phyloP scores from a whole-genome alignment of 2,329 filamentous ascomycete genomes.

The Coniochaeta hoffmannii region DNA sequence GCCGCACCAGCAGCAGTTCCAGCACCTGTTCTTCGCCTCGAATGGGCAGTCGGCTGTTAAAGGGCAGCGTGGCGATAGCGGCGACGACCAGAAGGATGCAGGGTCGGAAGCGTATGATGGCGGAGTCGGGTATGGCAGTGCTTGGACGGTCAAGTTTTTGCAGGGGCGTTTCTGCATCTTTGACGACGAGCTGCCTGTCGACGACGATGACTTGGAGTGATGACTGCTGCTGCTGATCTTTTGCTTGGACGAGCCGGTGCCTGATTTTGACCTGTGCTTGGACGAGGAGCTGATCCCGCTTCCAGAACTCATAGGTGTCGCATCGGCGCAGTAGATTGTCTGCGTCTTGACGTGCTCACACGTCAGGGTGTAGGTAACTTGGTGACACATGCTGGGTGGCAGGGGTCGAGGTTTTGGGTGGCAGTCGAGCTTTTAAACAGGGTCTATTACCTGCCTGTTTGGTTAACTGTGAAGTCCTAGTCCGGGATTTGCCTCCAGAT shows the following conservation, averaged over 20 bases:
- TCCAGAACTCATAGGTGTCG: slow-evolving; percentile 9
- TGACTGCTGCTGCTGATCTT: slow-evolving; percentile 13
- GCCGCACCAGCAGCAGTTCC: slow-evolving; percentile 51
- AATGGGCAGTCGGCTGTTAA: slow-evolving; percentile 38
- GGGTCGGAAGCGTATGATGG: slow-evolving; percentile 29
- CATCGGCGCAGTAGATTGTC: slow-evolving; percentile 36
- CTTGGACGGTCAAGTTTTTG: slow-evolving; percentile 32
- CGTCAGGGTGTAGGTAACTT: slow-evolving; percentile 39
- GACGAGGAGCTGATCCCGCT: slow-evolving; percentile 12
- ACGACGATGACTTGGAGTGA: slow-evolving; percentile 8
- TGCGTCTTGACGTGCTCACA: slow-evolving; percentile 43
- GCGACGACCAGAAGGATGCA: slow-evolving; percentile 17
- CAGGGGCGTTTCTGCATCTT: slow-evolving; percentile 29
- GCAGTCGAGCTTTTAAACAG: no score
- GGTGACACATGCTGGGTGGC: slow-evolving; percentile 38
- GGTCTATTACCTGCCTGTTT: no score
- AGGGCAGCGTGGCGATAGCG: slow-evolving; percentile 33
- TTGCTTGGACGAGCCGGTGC: slow-evolving; percentile 6
- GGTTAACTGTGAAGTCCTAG: no score
- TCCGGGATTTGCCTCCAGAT: no score
- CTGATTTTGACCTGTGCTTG: not conserved
- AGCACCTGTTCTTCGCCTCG: slow-evolving; percentile 38
- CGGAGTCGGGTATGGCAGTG: slow-evolving; percentile 39
- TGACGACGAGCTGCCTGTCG: slow-evolving; percentile 8
- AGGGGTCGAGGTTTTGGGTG: not conserved